Conservation (phyloP, 495 filamentous ascomycete species). For the Physcia stellaris region DNA sequence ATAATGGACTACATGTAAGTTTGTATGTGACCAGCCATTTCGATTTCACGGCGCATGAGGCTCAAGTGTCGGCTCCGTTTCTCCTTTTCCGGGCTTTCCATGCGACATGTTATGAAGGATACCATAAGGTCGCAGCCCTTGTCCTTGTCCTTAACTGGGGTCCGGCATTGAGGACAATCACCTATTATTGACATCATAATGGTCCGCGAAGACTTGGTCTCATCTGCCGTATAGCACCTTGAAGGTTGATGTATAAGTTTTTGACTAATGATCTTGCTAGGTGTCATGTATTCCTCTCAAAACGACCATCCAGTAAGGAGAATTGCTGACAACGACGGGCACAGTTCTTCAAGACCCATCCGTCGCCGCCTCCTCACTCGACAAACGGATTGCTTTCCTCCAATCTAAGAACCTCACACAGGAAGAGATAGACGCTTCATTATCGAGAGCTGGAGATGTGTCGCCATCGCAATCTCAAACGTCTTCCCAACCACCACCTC, state of each 20-base stretch:
- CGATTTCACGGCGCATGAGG: too few species aligned
- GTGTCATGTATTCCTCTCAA: constrained; percentile 30
- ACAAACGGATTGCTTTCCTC: constrained; percentile 84
- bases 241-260: not conserved
- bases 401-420: constrained; percentile 94
- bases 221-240: constrained; percentile 53
- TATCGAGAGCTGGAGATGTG: constrained; percentile 59
- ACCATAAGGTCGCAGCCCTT: too few species aligned
- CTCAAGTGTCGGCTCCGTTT: too few species aligned
- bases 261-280: constrained; percentile 34
- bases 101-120: too few species aligned
- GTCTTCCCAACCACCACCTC: constrained; percentile 21
- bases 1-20: too few species aligned
- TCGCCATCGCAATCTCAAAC: constrained; percentile 29
- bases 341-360: constrained; percentile 87
- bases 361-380: constrained; percentile 77
- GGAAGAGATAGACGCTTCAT: constrained; percentile 79
- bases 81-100: too few species aligned
- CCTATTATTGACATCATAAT: too few species aligned
- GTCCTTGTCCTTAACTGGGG: too few species aligned
- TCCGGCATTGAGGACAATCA: too few species aligned
- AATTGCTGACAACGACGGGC: too few species aligned
- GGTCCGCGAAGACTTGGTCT: constrained; percentile 74
- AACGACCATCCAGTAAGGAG: not conserved
- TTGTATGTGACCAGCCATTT: too few species aligned